Base-by-base conservation (phyloP, 2,329 filamentous ascomycete genomes). In the Pseudonectria buxi region DNA sequence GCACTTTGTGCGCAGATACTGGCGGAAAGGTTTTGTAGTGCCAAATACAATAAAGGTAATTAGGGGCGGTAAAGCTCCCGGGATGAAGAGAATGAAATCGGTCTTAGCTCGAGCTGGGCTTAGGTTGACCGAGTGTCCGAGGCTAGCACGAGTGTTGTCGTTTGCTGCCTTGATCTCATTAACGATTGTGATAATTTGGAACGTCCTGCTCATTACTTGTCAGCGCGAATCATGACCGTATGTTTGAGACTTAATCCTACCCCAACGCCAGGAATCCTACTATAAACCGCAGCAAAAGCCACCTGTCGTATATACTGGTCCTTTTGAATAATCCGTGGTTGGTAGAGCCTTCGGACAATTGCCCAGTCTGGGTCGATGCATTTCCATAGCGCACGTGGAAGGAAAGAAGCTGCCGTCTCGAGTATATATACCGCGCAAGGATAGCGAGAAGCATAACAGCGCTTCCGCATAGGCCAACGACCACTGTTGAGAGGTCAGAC, bases 221-320 rank as follows among this genome's bases (percentile, higher is more conserved):
- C 22, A 30, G 27, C n/a, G n/a, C 24, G 11, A 12, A 2, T 14
- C 13, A 13, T 25, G 10, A 9, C 7, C 13, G 28, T 5, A 16
- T 10, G 9, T 10, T 18, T 34, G n/a, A 41, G 39, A 15, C n/a
- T 24, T 14, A 12, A 35, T n/a, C 56, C 45, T 41, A 63, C 60
- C 59, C 53, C 28, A 70, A 45, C 10, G 65, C 55, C 3, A 62
- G 36, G 37, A 69, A 69, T 2, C 57, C 66, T 10, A 70, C 56
- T 2, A 59, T 59, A 41, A 71, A 71, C 9, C 68, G 63, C 6
- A 62, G 52, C 6, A 71, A 45, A 5, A 71, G 55, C 56, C 65
- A 69, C 27, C 52, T 56, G 42, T 71, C 65, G 42, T 70, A 71
- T 9, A 68, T 66, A 16, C 53, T 43, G 36, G 28, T 28, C 25